Base-by-base conservation (phyloP, 805 yeast species). In the Dipodascopsis uninucleata region DNA sequence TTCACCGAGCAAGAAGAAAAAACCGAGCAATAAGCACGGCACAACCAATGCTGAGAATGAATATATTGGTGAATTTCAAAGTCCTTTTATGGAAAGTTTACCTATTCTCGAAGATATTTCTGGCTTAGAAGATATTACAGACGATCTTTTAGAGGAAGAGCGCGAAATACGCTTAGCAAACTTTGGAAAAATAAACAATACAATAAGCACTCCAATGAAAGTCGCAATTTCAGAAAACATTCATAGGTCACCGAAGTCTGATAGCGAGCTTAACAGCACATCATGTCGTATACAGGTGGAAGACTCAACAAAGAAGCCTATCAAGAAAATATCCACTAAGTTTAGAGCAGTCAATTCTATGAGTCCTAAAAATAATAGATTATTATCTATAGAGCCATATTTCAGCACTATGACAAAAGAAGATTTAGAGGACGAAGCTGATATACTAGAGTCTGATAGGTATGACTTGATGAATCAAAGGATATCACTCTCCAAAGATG, bases 1-100 rank as follows among this genome's bases (percentile, higher is more conserved):
- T 25, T 48, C 54, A 2, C 53, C 54, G 3, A 49, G 48, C 34
- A 49, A 49, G 14, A 12, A 14, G 12, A 12, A 14, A 26, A 26
- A 14, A 14, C 14, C 29, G 14, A 26, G 14, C 14, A 12, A 12
- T 26, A 26, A 12, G 14, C 14, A 26, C 14, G 35, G 21, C 10
- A 8, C n/a, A n/a, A n/a, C n/a, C n/a, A n/a, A 34, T 34, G 21
- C 38, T 8, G 38, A 34, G 6, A 12, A 21, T 8, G 38, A 34
- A 34, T 25, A 12, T 34, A 33, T 21, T 36, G 14, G 8, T 41
- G 31, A 4, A 26, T 43, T 12, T 31, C 33, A 16, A 44, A 44
- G n/a, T 39, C 49, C 2, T n/a, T n/a, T n/a, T n/a, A n/a, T n/a
- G n/a, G n/a, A n/a, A n/a, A n/a, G n/a, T n/a, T n/a, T n/a, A n/a